These are phyloP conservation scores for Coemansia erecta DNA, from an alignment of 192 early-diverging fungal species.

Conservation along the genomic window DNA sequence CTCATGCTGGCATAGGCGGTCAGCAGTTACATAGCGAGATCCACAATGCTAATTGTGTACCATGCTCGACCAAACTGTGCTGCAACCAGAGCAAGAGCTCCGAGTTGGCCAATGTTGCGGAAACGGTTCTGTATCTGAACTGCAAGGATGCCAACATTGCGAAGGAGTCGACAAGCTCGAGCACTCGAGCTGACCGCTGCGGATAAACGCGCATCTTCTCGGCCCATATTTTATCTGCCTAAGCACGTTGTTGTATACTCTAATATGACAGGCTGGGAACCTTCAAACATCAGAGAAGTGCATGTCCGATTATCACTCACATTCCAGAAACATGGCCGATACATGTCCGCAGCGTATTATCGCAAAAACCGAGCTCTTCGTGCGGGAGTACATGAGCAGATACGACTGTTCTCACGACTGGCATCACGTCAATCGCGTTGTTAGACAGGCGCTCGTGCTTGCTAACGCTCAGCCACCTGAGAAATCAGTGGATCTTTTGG, in stretches of 20 bases:
- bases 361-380: constrained; percentile 53
- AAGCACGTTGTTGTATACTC: background rate
- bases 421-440: constrained; percentile 67
- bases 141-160: constrained; percentile 22
- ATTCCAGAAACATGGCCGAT: background rate
- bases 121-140: constrained; percentile 31
- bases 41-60: background rate
- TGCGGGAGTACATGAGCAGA: constrained; percentile 60
- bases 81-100: constrained; percentile 19
- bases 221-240: background rate
- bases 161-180: constrained; percentile 20
- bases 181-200: constrained; percentile 19
- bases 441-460: constrained; percentile 49
- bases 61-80: constrained; percentile 12
- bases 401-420: constrained; percentile 73
- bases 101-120: constrained; percentile 14
- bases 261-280: background rate
- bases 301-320: background rate
- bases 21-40: too few species aligned
- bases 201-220: background rate
- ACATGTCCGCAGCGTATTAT: constrained; percentile 10
- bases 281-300: background rate
- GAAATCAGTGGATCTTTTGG: constrained; percentile 50
- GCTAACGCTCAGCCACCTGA: constrained; percentile 34
- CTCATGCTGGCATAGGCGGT: too few species aligned